phyloP scores from a whole-genome alignment of 306 rosid species.

The Quercus robur region DNA sequence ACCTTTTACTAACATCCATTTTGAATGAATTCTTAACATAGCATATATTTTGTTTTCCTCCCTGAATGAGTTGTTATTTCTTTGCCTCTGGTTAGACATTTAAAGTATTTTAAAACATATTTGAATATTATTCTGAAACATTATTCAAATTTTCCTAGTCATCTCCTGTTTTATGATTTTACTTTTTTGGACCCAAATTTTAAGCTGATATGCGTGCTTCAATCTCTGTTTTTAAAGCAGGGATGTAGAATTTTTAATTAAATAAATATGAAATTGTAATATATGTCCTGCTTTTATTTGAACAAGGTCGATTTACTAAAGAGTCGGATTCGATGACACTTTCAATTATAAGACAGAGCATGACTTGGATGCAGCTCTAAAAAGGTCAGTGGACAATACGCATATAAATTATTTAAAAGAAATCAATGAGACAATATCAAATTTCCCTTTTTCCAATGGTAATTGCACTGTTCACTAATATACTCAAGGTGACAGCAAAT shows the following conservation, averaged over 20 bases:
- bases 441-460: background rate
- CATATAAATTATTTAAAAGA: background rate
- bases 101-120: background rate
- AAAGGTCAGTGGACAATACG: background rate
- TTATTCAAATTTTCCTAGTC: background rate
- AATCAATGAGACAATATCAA: background rate
- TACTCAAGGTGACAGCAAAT: too few species aligned
- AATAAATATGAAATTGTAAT: background rate
- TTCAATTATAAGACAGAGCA: constrained; percentile 24
- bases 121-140: background rate
- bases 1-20: too few species aligned
- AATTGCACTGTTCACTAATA: too few species aligned
- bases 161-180: background rate
- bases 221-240: background rate
- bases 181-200: background rate
- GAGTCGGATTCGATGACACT: constrained; percentile 12
- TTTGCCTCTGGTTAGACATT: background rate
- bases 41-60: background rate
- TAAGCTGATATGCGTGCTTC: background rate
- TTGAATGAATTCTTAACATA: too few species aligned
- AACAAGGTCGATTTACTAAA: constrained; percentile 21
- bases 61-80: background rate
- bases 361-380: constrained; percentile 10
- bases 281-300: background rate
- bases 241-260: background rate